Percentiles rank a stretch among this genome's conserved stretches.
Conservation (phyloP, 768 basidiomycete species). For the Tricholomella constricta region DNA sequence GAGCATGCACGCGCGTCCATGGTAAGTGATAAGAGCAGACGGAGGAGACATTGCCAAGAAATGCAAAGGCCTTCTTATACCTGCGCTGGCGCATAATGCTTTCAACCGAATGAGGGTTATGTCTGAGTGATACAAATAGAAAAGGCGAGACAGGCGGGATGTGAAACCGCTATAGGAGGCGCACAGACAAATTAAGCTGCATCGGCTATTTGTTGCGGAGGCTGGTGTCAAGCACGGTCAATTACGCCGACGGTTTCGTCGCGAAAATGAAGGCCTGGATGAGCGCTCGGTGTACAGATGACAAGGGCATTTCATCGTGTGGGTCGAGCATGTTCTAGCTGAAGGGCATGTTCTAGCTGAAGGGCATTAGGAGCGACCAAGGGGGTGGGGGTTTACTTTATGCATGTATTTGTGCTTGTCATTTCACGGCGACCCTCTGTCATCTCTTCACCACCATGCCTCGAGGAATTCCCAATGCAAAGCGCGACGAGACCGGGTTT, state of each 20-base stretch:
- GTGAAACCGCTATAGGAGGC: constrained; percentile 1
- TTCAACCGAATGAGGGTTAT: neutral
- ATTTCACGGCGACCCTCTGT: neutral
- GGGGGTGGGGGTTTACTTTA: no score
- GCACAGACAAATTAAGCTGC: neutral
- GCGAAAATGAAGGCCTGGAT: no score
- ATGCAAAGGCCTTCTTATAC: constrained; percentile 1
- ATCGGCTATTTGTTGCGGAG: neutral
- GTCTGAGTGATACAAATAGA: neutral
- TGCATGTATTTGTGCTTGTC: neutral
- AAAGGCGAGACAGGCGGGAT: constrained; percentile 1
- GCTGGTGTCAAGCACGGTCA: neutral
- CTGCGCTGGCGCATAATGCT: neutral
- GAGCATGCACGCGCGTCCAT: neutral
- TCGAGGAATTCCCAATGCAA: constrained; percentile 78
- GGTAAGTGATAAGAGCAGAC: neutral
- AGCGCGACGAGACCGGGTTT: constrained; percentile 80
- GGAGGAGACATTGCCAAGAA: neutral
- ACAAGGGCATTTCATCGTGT: no score
- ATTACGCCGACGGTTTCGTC: neutral
- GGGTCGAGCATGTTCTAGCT: no score
- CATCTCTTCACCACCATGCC: constrained; percentile 51
- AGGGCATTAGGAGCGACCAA: neutral
- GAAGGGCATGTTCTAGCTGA: no score
- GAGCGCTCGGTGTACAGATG: no score